These are phyloP conservation scores for Echeveria elegans DNA, from an alignment of 164 flowering plant species.

Conservation along the genomic window DNA sequence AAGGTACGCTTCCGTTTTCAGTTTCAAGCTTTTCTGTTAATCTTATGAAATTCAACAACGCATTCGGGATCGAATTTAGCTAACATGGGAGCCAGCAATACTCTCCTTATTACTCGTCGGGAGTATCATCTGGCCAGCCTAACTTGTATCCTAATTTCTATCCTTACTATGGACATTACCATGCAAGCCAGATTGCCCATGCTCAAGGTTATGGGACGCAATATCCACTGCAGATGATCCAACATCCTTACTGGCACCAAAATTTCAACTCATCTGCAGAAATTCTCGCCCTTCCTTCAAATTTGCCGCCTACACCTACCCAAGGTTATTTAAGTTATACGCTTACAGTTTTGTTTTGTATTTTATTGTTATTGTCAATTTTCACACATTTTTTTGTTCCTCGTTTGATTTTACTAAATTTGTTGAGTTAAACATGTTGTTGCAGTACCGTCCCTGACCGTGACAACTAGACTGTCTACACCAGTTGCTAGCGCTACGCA, in stretches of 20 bases:
- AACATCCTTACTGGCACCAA: conserved; percentile 42
- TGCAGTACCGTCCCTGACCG: conserved; percentile 18
- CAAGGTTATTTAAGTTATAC: conserved; percentile 11
- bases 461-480: conserved; percentile 13
- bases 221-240: conserved; percentile 39
- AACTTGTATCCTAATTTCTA: conserved; percentile 34
- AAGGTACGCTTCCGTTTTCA: no score
- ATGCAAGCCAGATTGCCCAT: conserved; percentile 38
- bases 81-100: conserved; percentile 43
- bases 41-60: no score
- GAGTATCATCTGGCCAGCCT: conserved; percentile 18
- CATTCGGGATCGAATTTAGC: no score
- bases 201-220: conserved; percentile 37
- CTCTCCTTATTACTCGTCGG: conserved; percentile 38
- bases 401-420: background rate
- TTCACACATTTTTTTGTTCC: background rate
- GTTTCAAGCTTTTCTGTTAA: no score
- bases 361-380: no score
- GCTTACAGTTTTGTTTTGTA: background rate
- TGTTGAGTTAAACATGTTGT: conserved; percentile 13
- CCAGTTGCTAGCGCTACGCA: conserved; percentile 23
- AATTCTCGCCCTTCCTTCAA: conserved; percentile 42
- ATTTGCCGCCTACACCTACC: conserved; percentile 14
- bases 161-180: conserved; percentile 40
- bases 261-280: conserved; percentile 28